A percentile compares a stretch with the other conserved stretches of the same genome.
These are phyloP conservation scores for Martiniozyma asiatica DNA, from an alignment of 1,139 yeast species.

Conservation along the genomic window DNA sequence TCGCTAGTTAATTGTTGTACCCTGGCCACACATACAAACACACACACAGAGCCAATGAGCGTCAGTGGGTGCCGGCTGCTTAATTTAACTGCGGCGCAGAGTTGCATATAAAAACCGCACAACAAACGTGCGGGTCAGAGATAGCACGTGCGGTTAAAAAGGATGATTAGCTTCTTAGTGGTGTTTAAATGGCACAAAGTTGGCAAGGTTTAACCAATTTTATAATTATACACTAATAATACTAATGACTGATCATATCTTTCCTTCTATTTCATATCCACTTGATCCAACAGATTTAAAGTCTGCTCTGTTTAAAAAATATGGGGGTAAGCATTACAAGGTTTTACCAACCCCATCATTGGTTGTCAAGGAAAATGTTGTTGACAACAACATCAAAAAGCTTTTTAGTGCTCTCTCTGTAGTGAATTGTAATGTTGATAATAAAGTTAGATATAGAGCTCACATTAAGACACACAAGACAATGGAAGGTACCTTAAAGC, in stretches of 20 bases:
- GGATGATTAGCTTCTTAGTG: too few species aligned
- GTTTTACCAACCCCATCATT: slow-evolving; percentile 5
- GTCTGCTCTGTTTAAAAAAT: slow-evolving; percentile 1
- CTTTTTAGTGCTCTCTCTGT: slow-evolving; percentile 1
- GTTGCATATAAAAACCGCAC: too few species aligned
- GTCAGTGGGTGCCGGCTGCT: too few species aligned
- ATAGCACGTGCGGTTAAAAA: too few species aligned
- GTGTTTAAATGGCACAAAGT: too few species aligned
- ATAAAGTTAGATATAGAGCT: slow-evolving; percentile 18
- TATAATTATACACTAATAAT: too few species aligned
- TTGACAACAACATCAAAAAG: slow-evolving; percentile 3
- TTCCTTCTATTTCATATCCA: slow-evolving; percentile 2
- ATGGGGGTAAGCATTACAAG: slow-evolving; percentile 4
- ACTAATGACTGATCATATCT: not conserved
- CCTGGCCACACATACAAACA: too few species aligned
- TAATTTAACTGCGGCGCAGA: too few species aligned
- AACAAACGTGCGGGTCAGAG: too few species aligned
- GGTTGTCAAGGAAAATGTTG: slow-evolving; percentile 4
- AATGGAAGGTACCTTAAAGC: slow-evolving; percentile 33
- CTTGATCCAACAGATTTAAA: slow-evolving; percentile 2
- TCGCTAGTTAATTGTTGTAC: too few species aligned
- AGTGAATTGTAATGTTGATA: not conserved
- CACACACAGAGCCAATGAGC: too few species aligned
- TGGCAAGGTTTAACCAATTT: too few species aligned
- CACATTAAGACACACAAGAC: slow-evolving; percentile 72